These are phyloP conservation scores for Blastocystis sp. DNA, from an alignment of 352 stramenopile genomes.

Conservation along the genomic window DNA sequence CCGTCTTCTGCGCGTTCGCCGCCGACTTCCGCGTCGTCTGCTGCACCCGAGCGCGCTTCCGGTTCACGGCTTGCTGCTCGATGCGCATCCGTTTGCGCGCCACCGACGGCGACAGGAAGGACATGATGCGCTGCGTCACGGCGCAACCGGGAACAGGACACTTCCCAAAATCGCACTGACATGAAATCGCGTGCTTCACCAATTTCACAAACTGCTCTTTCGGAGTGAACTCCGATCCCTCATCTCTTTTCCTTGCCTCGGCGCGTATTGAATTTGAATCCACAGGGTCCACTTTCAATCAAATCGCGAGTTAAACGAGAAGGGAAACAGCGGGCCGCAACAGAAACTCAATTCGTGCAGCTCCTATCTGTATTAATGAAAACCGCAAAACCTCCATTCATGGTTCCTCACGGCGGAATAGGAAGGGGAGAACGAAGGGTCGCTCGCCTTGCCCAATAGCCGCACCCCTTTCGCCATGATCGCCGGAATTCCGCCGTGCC, in stretches of 20 bases:
- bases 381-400: too few species aligned
- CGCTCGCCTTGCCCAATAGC: too few species aligned
- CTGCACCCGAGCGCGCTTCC: conserved; percentile 2
- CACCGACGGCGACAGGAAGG: conserved; percentile 29
- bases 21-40: neutral
- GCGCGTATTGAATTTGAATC: neutral
- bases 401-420: too few species aligned
- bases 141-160: conserved; percentile 45
- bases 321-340: too few species aligned
- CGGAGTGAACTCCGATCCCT: neutral
- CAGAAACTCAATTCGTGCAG: too few species aligned
- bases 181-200: conserved; percentile 44
- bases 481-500: too few species aligned
- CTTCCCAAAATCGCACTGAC: conserved; percentile 31
- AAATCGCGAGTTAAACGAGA: neutral
- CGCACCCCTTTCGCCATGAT: too few species aligned
- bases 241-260: neutral
- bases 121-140: neutral
- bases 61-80: neutral
- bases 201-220: neutral
- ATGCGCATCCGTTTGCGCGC: neutral
- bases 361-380: too few species aligned
- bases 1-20: too few species aligned
- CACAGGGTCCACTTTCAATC: conserved; percentile 27
- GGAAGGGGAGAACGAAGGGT: too few species aligned